phyloP scores from a whole-genome alignment of 352 stramenopile species.

The Pythium dissotocum region DNA sequence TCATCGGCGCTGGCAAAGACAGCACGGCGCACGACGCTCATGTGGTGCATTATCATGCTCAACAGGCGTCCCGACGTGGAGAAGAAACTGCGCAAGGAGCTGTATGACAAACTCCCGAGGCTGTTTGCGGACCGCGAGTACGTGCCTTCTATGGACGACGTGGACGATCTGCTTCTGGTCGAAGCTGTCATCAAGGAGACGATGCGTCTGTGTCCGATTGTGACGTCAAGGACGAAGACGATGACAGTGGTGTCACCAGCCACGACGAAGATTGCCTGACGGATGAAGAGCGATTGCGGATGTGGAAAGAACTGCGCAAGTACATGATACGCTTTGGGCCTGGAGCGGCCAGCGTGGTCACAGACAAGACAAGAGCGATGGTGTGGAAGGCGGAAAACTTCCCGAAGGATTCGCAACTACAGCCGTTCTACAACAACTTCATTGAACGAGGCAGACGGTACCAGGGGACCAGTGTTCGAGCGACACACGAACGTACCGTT shows the following conservation, averaged over 20 bases:
- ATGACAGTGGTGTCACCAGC: no score
- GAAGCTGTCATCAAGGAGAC: conserved; percentile 36
- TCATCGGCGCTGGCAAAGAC: conserved; percentile 71
- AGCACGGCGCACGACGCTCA: conserved; percentile 61
- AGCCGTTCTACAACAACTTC: no score
- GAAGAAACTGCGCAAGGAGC: conserved; percentile 12
- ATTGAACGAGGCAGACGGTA: no score
- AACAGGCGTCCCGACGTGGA: conserved; percentile 50
- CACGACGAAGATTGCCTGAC: no score
- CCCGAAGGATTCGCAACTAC: no score
- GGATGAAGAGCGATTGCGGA: no score
- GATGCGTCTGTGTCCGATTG: conserved; percentile 36
- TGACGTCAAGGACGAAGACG: no score
- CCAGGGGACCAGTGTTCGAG: conserved; percentile 2
- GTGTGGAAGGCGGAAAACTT: no score
- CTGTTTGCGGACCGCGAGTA: conserved; percentile 11
- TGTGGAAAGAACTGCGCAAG: no score
- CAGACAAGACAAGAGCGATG: no score
- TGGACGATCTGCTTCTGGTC: conserved; percentile 12
- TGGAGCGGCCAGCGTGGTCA: no score
- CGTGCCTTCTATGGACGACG: conserved; percentile 17
- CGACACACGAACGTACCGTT: neutral
- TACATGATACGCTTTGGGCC: no score
- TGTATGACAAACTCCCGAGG: conserved; percentile 4
- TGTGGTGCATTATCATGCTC: conserved; percentile 80